Conservation (phyloP, 768 basidiomycete genomes). For the Paxillus involutus region DNA sequence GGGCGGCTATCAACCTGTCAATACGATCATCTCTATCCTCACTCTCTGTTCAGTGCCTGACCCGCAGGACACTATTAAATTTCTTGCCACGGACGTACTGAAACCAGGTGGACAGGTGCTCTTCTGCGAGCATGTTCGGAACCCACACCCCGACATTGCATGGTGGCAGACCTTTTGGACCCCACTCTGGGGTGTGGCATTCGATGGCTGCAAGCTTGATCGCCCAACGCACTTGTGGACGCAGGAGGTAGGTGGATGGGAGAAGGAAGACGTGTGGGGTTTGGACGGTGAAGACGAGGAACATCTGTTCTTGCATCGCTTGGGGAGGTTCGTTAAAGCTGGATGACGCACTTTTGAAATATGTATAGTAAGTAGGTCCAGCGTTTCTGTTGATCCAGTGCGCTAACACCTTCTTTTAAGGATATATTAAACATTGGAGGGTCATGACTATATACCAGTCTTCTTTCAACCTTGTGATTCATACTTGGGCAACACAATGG, state of each 20-base stretch:
- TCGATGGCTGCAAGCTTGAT: conserved; percentile 68
- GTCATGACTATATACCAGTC: no score
- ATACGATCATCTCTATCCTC: conserved; percentile 66
- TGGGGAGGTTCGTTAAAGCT: conserved; percentile 56
- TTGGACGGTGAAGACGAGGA: conserved; percentile 56
- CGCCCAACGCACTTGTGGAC: conserved; percentile 52
- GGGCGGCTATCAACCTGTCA: conserved; percentile 38
- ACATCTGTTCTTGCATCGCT: conserved; percentile 57
- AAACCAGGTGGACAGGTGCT: conserved; percentile 65
- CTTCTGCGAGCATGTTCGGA: conserved; percentile 72
- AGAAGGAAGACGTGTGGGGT: conserved; percentile 42
- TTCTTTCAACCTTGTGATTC: no score
- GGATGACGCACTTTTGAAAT: conserved; percentile 2
- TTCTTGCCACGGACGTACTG: conserved; percentile 51
- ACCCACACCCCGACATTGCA: conserved; percentile 49
- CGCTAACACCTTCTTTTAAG: not conserved
- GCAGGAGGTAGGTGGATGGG: conserved; percentile 49
- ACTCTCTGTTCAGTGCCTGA: conserved; percentile 65
- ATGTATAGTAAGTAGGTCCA: not conserved
- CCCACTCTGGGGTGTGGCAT: conserved; percentile 58
- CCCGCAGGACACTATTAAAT: conserved; percentile 47
- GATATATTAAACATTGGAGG: not conserved
- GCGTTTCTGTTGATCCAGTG: not conserved
- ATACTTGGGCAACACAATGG: no score
- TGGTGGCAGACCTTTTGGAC: conserved; percentile 79